A percentile compares a stretch with the other conserved stretches of the same genome.
phyloP scores from a whole-genome alignment of 805 yeast genomes.

The Nakazawaea ishiwadae region DNA sequence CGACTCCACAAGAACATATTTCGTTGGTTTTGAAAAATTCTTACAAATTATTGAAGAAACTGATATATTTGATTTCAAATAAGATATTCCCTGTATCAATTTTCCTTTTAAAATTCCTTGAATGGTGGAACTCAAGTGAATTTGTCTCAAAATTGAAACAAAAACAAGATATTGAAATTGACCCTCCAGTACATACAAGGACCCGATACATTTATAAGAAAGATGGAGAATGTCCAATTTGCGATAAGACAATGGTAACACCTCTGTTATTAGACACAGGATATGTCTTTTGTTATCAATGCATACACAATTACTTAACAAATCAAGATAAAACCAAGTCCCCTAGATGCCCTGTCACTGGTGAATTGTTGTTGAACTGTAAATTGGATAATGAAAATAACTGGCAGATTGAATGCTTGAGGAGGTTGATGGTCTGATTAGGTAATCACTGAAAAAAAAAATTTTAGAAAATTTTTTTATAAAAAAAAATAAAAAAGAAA shows the following conservation, averaged over 20 bases:
- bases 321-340: conserved; percentile 42
- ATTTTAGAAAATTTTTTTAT: too few relatives aligned
- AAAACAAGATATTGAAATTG: conserved; percentile 41
- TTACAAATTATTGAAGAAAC: conserved; percentile 13
- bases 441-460: too few relatives aligned
- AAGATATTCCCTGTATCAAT: conserved; percentile 76
- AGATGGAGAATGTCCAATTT: conserved; percentile 55
- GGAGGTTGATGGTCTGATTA: conserved; percentile 60
- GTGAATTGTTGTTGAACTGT: conserved; percentile 68
- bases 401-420: conserved; percentile 73
- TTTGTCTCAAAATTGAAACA: conserved; percentile 56
- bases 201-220: conserved; percentile 12
- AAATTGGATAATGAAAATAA: conserved; percentile 47
- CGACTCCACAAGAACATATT: conserved; percentile 32
- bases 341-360: conserved; percentile 83
- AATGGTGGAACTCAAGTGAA: conserved; percentile 89
- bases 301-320: conserved; percentile 64
- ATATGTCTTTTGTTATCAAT: conserved; percentile 81
- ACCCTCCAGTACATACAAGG: too few relatives aligned
- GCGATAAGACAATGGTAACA: conserved; percentile 58
- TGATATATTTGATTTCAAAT: conserved; percentile 16
- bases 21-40: conserved; percentile 9
- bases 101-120: conserved; percentile 75
- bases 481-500: background rate
- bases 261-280: conserved; percentile 93